Percentiles rank a stretch among this genome's conserved stretches.
These are phyloP conservation scores for Forsythia viridissima DNA, from an alignment of 257 asterid species.

Conservation along the genomic window DNA sequence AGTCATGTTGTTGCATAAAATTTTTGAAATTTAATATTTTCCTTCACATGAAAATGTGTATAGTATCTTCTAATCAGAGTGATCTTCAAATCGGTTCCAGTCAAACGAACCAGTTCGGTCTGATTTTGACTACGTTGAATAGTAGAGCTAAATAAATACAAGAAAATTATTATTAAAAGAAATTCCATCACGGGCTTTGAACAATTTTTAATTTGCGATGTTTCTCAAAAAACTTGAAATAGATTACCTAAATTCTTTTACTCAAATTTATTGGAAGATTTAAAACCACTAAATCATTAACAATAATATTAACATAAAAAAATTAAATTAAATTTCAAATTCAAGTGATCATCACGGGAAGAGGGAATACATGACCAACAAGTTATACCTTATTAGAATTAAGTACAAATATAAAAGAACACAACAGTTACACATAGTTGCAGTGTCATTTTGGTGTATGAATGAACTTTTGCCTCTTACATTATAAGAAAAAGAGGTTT, in stretches of 20 bases:
- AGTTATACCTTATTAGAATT: background rate
- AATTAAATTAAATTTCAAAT: background rate
- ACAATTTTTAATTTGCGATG: too few species aligned
- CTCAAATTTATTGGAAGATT: background rate
- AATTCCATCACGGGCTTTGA: background rate
- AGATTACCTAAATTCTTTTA: background rate
- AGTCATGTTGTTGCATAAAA: too few species aligned
- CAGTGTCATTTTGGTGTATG: background rate
- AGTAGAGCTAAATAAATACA: too few species aligned
- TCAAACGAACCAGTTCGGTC: too few species aligned
- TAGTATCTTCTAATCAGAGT: too few species aligned
- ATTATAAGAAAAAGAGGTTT: background rate
- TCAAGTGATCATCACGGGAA: background rate
- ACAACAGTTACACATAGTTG: background rate
- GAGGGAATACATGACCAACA: background rate
- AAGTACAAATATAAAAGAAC: background rate
- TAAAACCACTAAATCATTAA: background rate
- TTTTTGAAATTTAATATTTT: too few species aligned
- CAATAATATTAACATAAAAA: background rate
- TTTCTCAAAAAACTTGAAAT: too few species aligned
- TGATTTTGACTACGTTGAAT: background rate
- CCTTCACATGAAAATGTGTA: too few species aligned
- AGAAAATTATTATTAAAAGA: too few species aligned
- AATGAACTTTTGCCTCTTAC: background rate
- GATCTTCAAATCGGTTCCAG: too few species aligned